Percentiles rank a stretch among this genome's conserved stretches.
These are phyloP conservation scores for Amaranthus palmeri DNA, from an alignment of 148 eudicot species.

Conservation along the genomic window DNA sequence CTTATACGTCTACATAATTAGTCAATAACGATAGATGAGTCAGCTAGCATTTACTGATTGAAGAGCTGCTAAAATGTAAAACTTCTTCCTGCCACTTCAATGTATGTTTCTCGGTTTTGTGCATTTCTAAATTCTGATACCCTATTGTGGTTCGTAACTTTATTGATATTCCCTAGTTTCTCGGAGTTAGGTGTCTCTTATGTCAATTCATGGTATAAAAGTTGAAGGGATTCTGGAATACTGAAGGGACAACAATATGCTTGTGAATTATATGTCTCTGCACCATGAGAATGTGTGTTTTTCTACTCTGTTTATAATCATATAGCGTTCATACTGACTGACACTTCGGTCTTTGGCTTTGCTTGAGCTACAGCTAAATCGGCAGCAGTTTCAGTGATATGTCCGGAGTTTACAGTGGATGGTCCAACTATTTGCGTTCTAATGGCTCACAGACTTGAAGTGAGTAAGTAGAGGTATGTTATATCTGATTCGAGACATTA, in stretches of 20 bases:
- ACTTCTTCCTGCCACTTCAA: conserved; percentile 7
- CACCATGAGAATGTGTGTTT: conserved; percentile 59
- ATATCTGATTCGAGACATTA: not conserved
- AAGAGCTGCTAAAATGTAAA: conserved; percentile 75
- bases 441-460: conserved; percentile 63
- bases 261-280: conserved; percentile 52
- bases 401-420: conserved; percentile 78
- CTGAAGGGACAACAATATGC: conserved; percentile 52
- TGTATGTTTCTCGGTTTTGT: conserved; percentile 7
- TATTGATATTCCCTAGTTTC: conserved; percentile 79
- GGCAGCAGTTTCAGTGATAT: conserved; percentile 95
- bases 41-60: conserved; percentile 75
- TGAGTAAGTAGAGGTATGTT: conserved; percentile 79
- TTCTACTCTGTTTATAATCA: conserved; percentile 6
- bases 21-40: conserved; percentile 92
- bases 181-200: conserved; percentile 95
- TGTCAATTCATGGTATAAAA: conserved; percentile 48
- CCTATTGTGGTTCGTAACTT: conserved; percentile 18
- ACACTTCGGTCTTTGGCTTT: conserved; percentile 44
- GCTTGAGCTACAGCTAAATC: conserved; percentile 67
- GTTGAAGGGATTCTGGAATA: conserved; percentile 76
- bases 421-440: conserved; percentile 88
- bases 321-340: conserved; percentile 13
- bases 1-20: conserved; percentile 47
- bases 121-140: not conserved